Conservation (phyloP, 805 yeast species). For the Metschnikowia shivogae region DNA sequence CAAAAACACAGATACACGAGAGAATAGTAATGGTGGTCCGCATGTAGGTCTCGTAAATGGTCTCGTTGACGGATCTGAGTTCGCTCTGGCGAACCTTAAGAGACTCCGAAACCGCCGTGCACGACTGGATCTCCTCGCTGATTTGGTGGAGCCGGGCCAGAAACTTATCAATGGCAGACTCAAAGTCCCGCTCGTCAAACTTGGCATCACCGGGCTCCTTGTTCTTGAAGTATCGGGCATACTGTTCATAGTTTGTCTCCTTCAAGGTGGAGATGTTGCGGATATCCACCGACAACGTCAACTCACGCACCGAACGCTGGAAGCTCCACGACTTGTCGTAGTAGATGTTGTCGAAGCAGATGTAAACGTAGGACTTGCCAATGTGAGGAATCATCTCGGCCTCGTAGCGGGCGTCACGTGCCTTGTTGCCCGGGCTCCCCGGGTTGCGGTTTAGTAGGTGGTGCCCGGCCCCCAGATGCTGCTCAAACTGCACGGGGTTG, state of each 20-base stretch:
- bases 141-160: constrained; percentile 30
- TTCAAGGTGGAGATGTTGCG: constrained; percentile 32
- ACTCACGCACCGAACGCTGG: constrained; percentile 28
- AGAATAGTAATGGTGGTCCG: constrained; percentile 25
- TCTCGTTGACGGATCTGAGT: constrained; percentile 37
- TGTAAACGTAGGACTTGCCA: constrained; percentile 29
- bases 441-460: constrained; percentile 2
- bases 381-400: constrained; percentile 17
- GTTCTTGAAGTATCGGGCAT: constrained; percentile 31
- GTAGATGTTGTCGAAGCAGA: constrained; percentile 42
- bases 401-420: constrained; percentile 12
- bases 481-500: constrained; percentile 22
- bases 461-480: constrained; percentile 3
- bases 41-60: constrained; percentile 33
- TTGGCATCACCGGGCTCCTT: neutral
- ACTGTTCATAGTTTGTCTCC: constrained; percentile 33
- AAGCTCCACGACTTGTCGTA: constrained; percentile 42
- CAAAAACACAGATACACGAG: constrained; percentile 25
- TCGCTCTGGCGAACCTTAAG: constrained; percentile 31
- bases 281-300: constrained; percentile 33
- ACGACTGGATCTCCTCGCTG: constrained; percentile 26
- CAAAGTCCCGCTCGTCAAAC: constrained; percentile 28
- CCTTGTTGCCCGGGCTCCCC: constrained; percentile 6
- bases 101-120: constrained; percentile 24
- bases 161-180: constrained; percentile 25